These are phyloP conservation scores for rapeseed (Brassica napus) DNA, from an alignment of 345 rosid species.

Conservation along the genomic window Da-Ae NC_063442.1:38979501-38980000, in stretches of 20 bases:
- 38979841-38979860: not conserved
- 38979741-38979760: constrained; percentile 9
- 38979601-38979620: not conserved
- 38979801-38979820: constrained; percentile 26
- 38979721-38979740: constrained; percentile 5
- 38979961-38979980: not conserved
- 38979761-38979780: not conserved
- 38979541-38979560: constrained; percentile 51
- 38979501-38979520: constrained; percentile 30
- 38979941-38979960: not conserved
- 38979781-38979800: not conserved
- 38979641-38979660: not conserved
- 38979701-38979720: not conserved
- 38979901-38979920: constrained; percentile 34
- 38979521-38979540: constrained; percentile 52
- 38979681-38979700: not conserved
- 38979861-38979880: constrained; percentile 21
- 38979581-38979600: not conserved
- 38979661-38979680: not conserved
- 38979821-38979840: constrained; percentile 21
- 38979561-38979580: constrained; percentile 42
- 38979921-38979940: constrained; percentile 37
- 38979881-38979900: constrained; percentile 27
- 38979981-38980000: not conserved
- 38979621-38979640: not conserved